phyloP scores from a whole-genome alignment of 257 asterid species.

The Anisodus acutangulus region DNA sequence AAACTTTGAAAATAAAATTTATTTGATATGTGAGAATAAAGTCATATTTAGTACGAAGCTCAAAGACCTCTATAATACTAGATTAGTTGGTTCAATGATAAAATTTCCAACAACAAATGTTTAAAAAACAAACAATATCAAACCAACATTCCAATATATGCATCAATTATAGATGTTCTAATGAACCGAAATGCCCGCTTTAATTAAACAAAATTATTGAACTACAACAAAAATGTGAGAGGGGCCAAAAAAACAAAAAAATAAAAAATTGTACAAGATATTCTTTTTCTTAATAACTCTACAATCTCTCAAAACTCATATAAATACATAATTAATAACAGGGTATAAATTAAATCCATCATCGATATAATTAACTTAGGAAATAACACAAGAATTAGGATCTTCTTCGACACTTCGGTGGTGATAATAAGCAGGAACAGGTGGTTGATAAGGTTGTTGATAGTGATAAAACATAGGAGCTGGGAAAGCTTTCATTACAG shows the following conservation, averaged over 20 bases:
- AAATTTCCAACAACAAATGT: too few species aligned
- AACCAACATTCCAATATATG: background rate
- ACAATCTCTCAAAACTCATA: background rate
- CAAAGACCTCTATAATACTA: too few species aligned
- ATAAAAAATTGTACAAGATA: background rate
- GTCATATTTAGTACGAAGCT: too few species aligned
- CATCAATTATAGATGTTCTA: background rate
- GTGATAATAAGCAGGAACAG: slow-evolving; percentile 35
- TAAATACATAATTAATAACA: background rate
- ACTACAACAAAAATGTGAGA: background rate
- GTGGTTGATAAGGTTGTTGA: slow-evolving; percentile 42
- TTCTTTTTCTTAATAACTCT: background rate
- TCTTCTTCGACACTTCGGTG: slow-evolving; percentile 50
- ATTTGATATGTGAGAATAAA: too few species aligned
- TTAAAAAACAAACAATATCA: background rate
- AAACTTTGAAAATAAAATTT: too few species aligned
- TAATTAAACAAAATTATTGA: background rate
- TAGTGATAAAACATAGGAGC: slow-evolving; percentile 35
- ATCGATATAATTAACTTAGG: background rate
- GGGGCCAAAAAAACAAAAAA: background rate
- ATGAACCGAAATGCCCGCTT: background rate
- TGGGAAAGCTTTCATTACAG: slow-evolving; percentile 40
- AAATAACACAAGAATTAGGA: slow-evolving; percentile 44
- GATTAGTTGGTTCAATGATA: too few species aligned
- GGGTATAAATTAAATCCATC: background rate